Evolutionary conservation across 164 flowering plant species (phyloP).

Genomic region (Tinospora cordifolia): DNA sequence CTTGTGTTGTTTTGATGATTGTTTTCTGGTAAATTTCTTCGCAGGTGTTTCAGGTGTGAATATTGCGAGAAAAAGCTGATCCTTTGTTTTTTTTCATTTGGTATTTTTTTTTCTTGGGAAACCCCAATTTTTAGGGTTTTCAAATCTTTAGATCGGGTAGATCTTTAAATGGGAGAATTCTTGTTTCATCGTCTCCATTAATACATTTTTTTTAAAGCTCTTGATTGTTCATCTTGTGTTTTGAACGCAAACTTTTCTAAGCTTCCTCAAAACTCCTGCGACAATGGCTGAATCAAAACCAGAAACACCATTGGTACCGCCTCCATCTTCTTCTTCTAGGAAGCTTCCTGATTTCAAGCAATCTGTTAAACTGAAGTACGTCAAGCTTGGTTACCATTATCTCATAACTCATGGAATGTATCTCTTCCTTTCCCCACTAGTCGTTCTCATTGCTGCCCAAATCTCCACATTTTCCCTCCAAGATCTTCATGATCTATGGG

Average conservation of each 20-base stretch:
- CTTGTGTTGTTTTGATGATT: background rate
- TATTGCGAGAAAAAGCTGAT: too few species aligned
- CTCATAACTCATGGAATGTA: slow-evolving; percentile 65
- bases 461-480: slow-evolving; percentile 52
- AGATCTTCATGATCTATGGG: slow-evolving; percentile 54
- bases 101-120: background rate
- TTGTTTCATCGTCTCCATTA: slow-evolving; percentile 1
- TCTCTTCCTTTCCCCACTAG: slow-evolving; percentile 46
- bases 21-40: background rate
- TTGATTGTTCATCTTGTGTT: slow-evolving; percentile 1
- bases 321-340: slow-evolving; percentile 21
- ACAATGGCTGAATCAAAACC: slow-evolving; percentile 39
- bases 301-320: slow-evolving; percentile 30
- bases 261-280: background rate
- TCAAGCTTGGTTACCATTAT: slow-evolving; percentile 64
- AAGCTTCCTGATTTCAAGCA: slow-evolving; percentile 56
- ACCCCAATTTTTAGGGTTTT: background rate
- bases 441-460: slow-evolving; percentile 39
- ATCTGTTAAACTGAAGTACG: slow-evolving; percentile 53
- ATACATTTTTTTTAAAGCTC: too few species aligned
- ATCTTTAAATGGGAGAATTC: too few species aligned
- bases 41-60: slow-evolving; percentile 7
- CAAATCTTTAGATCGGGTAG: too few species aligned
- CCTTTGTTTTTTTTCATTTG: background rate
- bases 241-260: background rate